These are phyloP conservation scores for Linderniella brevidens DNA, from an alignment of 257 asterid genomes.

Conservation along the genomic window DNA sequence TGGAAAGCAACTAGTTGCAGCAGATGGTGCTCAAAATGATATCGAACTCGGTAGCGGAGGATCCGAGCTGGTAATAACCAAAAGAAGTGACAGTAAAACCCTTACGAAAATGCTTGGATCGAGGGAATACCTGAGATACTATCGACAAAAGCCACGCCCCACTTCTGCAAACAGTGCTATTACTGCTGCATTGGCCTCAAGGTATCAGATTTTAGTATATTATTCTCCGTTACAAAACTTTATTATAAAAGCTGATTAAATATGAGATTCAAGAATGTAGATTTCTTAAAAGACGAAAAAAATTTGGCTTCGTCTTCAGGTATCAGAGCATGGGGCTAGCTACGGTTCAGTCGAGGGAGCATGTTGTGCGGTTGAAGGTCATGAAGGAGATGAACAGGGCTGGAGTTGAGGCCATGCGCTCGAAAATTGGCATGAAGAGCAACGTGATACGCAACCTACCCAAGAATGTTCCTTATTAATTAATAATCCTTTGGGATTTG, in stretches of 20 bases:
- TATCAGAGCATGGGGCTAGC: conserved; percentile 80
- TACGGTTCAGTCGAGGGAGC: conserved; percentile 70
- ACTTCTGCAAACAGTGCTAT: conserved; percentile 31
- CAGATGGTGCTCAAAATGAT: conserved; percentile 23
- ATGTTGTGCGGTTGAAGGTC: conserved; percentile 58
- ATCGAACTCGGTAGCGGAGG: conserved; percentile 67
- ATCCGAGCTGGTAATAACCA: conserved; percentile 61
- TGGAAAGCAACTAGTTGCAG: conserved; percentile 56
- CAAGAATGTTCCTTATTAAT: conserved; percentile 51
- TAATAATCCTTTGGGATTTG: no score
- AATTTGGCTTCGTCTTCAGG: conserved; percentile 21
- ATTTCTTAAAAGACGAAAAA: background rate
- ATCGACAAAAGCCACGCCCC: conserved; percentile 87
- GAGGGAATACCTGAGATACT: conserved; percentile 79
- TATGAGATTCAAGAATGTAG: no score
- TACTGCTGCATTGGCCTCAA: conserved; percentile 43
- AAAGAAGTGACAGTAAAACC: conserved; percentile 16
- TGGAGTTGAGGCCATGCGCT: conserved; percentile 70
- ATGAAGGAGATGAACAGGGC: conserved; percentile 56
- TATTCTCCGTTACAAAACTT: background rate
- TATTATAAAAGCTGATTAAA: background rate
- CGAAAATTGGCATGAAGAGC: conserved; percentile 82
- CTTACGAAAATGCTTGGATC: conserved; percentile 70
- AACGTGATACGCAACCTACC: conserved; percentile 90
- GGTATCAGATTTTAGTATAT: conserved; percentile 17